Evolutionary conservation across 768 basidiomycete genomes (phyloP), one percentile per base, ranked within the genome.

Genomic region (Dentipellis fragilis): DNA sequence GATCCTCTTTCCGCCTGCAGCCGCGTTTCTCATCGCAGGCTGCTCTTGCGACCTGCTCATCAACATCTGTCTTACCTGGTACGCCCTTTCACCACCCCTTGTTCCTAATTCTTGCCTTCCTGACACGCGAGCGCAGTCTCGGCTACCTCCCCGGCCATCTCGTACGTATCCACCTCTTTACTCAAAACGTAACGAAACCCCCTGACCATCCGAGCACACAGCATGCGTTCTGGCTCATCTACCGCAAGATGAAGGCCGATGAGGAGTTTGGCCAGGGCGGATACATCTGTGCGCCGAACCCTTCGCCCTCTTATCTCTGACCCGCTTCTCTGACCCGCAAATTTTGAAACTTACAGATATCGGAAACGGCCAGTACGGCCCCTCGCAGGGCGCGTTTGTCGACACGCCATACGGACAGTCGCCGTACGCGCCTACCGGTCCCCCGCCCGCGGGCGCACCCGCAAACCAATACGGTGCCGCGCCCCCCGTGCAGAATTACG

Each of bases 221-320:
- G 80, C 89, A 93, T 65, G 87, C 89, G 1, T 91, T 92, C 72
- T 92, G 87, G 87, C 76, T 94, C 52, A 91, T 93, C 55, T 92
- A 92, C 73, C 85, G 78, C 78, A 87, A 86, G 78, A 91, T 91
- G 78, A 77, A 88, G 63, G 92, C 90, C 0, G 87, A 90, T 63
- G 89, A 90, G 63, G 77, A 75, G 42, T 94, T 89, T 64, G 91
- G 91, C 11, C 70, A 66, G 5, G 89, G 87, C 17, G 85, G 85
- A 35, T 93, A 82, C 73, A 68, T 75, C 52, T 93, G 89, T 90
- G 48, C 17, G 48, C 29, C 4, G 10, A 19, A 11, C 2, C 47
- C 47, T 48, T n/a, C 11, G 19, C 19, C 10, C n/a, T 4, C 47
- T 3, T 10, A 19, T 17, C 47, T 4, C 19, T 10, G 2, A 42